Conservation (phyloP, 192 early-diverging fungal genomes). For the Diversispora eburnea region DNA sequence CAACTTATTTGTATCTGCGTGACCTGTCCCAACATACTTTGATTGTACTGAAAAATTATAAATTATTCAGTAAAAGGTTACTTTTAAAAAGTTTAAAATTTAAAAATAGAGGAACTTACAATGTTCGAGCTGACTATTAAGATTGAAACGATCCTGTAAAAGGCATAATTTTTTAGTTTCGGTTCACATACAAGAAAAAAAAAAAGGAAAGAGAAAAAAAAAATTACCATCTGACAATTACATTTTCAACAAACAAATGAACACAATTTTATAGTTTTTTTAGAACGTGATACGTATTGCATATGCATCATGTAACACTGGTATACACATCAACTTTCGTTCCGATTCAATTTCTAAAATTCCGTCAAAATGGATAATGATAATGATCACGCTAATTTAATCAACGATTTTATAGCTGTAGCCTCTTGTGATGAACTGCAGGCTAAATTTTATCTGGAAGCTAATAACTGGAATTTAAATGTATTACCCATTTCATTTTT, state of each 20-base stretch:
- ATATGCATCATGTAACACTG: too few relatives aligned
- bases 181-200: not conserved
- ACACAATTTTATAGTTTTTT: too few relatives aligned
- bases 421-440: constrained; percentile 51
- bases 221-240: not conserved
- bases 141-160: constrained; percentile 58
- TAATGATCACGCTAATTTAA: constrained; percentile 51
- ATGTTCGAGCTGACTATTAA: constrained; percentile 80
- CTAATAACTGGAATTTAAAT: constrained; percentile 75
- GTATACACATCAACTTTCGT: too few relatives aligned
- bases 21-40: constrained; percentile 86
- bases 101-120: constrained; percentile 43
- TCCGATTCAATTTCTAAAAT: too few relatives aligned
- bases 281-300: too few relatives aligned
- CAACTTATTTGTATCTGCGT: constrained; percentile 88
- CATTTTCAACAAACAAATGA: too few relatives aligned
- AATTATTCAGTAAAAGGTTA: not conserved
- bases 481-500: constrained; percentile 36
- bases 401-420: constrained; percentile 57
- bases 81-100: not conserved
- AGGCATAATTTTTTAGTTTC: not conserved
- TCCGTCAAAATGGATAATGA: too few relatives aligned
- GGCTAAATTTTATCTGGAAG: constrained; percentile 72
- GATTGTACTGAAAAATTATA: constrained; percentile 59
- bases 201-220: not conserved